These are phyloP conservation scores for Imleria badia DNA, from an alignment of 768 basidiomycete genomes.

Conservation along the genomic window DNA sequence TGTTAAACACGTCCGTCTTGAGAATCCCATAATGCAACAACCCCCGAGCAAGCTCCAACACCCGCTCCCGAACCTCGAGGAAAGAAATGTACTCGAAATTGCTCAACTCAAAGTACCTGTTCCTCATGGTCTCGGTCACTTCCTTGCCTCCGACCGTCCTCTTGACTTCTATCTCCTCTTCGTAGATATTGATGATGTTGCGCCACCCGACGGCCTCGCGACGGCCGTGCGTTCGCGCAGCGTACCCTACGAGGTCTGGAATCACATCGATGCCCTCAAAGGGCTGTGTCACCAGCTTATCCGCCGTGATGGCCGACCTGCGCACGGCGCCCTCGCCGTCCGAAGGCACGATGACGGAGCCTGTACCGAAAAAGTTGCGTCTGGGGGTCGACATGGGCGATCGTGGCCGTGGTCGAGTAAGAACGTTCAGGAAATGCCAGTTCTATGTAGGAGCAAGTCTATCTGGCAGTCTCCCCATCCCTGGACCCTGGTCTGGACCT, in stretches of 20 bases:
- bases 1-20: slow-evolving; percentile 78
- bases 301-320: too few species aligned
- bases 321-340: slow-evolving; percentile 57
- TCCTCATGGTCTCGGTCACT: slow-evolving; percentile 84
- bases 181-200: slow-evolving; percentile 64
- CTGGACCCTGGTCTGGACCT: too few species aligned
- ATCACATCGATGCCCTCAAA: too few species aligned
- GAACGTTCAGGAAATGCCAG: too few species aligned
- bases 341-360: slow-evolving; percentile 60
- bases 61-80: slow-evolving; percentile 63
- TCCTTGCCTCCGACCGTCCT: slow-evolving; percentile 84
- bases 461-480: too few species aligned
- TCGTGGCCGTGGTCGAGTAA: too few species aligned
- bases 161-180: slow-evolving; percentile 88
- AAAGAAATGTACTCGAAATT: slow-evolving; percentile 87
- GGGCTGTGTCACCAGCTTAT: too few species aligned
- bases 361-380: slow-evolving; percentile 48
- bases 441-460: too few species aligned
- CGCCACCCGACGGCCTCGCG: slow-evolving; percentile 81
- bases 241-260: too few species aligned
- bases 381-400: slow-evolving; percentile 9
- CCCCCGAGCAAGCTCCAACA: slow-evolving; percentile 67
- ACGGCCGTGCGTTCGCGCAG: slow-evolving; percentile 68
- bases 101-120: slow-evolving; percentile 93
- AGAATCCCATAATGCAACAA: slow-evolving; percentile 72